Percentiles rank a stretch among this genome's conserved stretches.
Conservation (phyloP, 2,329 filamentous ascomycete species). For the Sordariomycetes sp. region DNA sequence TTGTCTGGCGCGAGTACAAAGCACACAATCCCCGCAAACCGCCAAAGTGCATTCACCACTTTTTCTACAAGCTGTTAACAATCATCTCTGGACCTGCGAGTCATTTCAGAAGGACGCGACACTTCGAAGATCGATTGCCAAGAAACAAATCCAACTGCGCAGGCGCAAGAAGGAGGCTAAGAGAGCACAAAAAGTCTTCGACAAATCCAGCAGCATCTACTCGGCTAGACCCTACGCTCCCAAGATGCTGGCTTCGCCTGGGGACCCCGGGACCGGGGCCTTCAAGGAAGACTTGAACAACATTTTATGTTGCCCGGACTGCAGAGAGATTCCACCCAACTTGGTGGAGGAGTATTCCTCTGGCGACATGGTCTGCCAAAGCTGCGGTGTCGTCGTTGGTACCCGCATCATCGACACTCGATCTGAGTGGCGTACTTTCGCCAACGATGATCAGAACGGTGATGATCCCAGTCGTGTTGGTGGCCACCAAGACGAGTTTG, state of each 20-base stretch:
- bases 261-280: slow-evolving; percentile 13
- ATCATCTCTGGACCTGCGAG: slow-evolving; percentile 26
- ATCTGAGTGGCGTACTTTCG: slow-evolving; percentile 97
- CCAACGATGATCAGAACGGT: slow-evolving; percentile 92
- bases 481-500: slow-evolving; percentile 80
- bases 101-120: slow-evolving; percentile 8
- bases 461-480: slow-evolving; percentile 98
- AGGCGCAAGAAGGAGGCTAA: slow-evolving; percentile 21
- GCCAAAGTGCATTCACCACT: slow-evolving; percentile 65
- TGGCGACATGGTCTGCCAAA: slow-evolving; percentile 86
- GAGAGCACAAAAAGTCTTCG: slow-evolving; percentile 27
- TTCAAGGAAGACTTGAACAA: slow-evolving; percentile 84
- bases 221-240: slow-evolving; percentile 27
- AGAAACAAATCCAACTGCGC: slow-evolving; percentile 22
- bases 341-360: slow-evolving; percentile 87
- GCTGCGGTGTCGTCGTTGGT: slow-evolving; percentile 83
- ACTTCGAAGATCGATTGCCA: slow-evolving; percentile 15
- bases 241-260: slow-evolving; percentile 36
- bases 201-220: slow-evolving; percentile 33
- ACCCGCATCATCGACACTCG: slow-evolving; percentile 91
- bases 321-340: slow-evolving; percentile 84
- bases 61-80: slow-evolving; percentile 48
- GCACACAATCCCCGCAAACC: slow-evolving; percentile 29
- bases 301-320: slow-evolving; percentile 80
- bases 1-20: too few species aligned